Percentiles rank a stretch among this genome's conserved stretches.
These are phyloP conservation scores for Tricholoma matsutake DNA, from an alignment of 768 basidiomycete species.

Conservation along the genomic window DNA sequence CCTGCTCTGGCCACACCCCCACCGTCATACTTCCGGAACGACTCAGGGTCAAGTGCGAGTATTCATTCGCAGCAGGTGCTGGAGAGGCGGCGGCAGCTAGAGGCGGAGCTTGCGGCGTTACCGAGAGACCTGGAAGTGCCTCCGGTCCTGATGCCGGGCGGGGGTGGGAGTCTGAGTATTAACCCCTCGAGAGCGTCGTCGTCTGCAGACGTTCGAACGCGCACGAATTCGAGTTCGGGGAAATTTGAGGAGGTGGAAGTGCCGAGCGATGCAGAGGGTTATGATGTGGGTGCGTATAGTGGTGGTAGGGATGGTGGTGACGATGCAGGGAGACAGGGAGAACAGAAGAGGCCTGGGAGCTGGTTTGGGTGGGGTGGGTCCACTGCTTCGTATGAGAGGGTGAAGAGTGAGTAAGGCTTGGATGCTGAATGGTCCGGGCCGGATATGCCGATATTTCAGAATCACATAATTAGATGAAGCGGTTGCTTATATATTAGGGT, in stretches of 20 bases:
- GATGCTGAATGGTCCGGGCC: no score
- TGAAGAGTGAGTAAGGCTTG: constrained; percentile 44
- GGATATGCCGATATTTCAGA: no score
- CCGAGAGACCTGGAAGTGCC: constrained; percentile 18
- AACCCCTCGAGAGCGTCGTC: constrained; percentile 38
- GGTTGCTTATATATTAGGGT: no score
- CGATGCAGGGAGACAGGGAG: constrained; percentile 16
- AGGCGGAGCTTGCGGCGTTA: constrained; percentile 58
- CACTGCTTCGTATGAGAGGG: constrained; percentile 39
- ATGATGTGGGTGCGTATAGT: constrained; percentile 37
- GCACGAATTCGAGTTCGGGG: constrained; percentile 37
- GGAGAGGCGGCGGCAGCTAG: constrained; percentile 49
- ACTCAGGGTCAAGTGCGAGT: constrained; percentile 9
- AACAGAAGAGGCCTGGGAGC: constrained; percentile 32
- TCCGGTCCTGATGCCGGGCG: constrained; percentile 30
- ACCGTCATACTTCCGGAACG: constrained; percentile 20
- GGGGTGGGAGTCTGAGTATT: constrained; percentile 30
- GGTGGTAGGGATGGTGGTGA: constrained; percentile 8
- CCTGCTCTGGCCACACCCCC: constrained; percentile 24
- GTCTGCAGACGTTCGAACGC: constrained; percentile 41
- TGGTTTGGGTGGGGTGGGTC: constrained; percentile 53
- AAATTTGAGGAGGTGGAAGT: constrained; percentile 69
- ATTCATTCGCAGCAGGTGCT: constrained; percentile 30
- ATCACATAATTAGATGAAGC: no score
- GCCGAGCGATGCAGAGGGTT: constrained; percentile 68